Percentiles rank a stretch among this genome's conserved stretches.
Evolutionary conservation across 2,329 filamentous ascomycete genomes (phyloP).

Genomic region (Fragosphaeria purpurea): DNA sequence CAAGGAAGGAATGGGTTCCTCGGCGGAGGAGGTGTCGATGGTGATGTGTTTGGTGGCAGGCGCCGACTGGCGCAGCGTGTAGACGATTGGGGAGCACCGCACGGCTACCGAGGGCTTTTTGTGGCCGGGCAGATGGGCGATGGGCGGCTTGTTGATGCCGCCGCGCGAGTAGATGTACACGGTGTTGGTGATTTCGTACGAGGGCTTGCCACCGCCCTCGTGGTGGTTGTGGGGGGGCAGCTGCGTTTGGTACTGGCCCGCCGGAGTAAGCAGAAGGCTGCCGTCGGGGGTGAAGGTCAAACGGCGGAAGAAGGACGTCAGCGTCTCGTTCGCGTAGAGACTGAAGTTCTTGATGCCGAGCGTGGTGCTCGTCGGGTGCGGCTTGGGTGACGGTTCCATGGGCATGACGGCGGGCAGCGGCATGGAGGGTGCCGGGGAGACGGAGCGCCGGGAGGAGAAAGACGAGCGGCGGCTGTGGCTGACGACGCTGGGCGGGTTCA

Average conservation of each 20-base stretch:
- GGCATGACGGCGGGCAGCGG: conserved; percentile 93
- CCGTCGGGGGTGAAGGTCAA: conserved; percentile 93
- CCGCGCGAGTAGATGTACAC: conserved; percentile 97
- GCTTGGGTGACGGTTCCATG: conserved; percentile 78
- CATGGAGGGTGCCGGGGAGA: conserved; percentile 85
- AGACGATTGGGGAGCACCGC: conserved; percentile 84
- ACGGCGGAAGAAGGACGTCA: conserved; percentile 92
- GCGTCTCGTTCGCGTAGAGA: conserved; percentile 91
- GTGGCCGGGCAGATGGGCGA: conserved; percentile 89
- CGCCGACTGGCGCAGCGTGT: conserved; percentile 61
- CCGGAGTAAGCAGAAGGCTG: conserved; percentile 84
- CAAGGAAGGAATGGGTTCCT: conserved; percentile 72
- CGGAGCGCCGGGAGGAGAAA: conserved; percentile 78
- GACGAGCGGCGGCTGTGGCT: conserved; percentile 92
- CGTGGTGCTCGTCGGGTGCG: conserved; percentile 46
- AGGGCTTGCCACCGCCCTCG: conserved; percentile 53
- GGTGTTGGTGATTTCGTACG: conserved; percentile 86
- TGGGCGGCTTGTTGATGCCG: conserved; percentile 91
- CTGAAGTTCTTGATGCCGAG: conserved; percentile 71
- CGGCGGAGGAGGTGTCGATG: conserved; percentile 81
- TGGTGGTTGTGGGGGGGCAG: conserved; percentile 32
- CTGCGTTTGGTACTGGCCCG: conserved; percentile 85
- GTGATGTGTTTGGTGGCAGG: conserved; percentile 79
- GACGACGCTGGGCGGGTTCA: conserved; percentile 86
- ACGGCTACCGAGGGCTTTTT: conserved; percentile 97